Conservation (phyloP, 805 yeast genomes). For the Starmera dryadoides region DNA sequence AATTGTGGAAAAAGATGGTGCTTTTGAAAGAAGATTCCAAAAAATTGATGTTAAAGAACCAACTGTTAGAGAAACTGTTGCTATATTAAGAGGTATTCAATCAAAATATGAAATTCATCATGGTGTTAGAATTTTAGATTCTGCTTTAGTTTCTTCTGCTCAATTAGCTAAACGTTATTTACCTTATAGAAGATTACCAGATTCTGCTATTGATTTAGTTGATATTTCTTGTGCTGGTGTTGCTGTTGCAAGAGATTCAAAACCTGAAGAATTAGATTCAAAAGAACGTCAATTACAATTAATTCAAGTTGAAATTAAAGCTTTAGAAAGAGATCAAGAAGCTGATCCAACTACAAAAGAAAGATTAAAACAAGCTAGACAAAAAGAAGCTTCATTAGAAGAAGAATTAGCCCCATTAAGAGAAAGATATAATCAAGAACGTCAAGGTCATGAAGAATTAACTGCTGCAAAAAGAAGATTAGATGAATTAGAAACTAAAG, state of each 20-base stretch:
- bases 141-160: slow-evolving; percentile 91
- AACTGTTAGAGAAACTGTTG: slow-evolving; percentile 85
- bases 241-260: slow-evolving; percentile 96
- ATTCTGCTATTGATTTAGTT: slow-evolving; percentile 91
- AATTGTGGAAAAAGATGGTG: slow-evolving; percentile 93
- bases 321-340: slow-evolving; percentile 91
- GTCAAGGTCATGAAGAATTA: slow-evolving; percentile 85
- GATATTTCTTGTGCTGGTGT: slow-evolving; percentile 97
- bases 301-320: slow-evolving; percentile 92
- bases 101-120: slow-evolving; percentile 95
- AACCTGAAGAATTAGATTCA: slow-evolving; percentile 93
- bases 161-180: slow-evolving; percentile 90
- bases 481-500: slow-evolving; percentile 89
- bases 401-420: slow-evolving; percentile 82
- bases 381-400: slow-evolving; percentile 73
- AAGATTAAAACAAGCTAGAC: slow-evolving; percentile 71
- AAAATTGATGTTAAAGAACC: slow-evolving; percentile 95
- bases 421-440: slow-evolving; percentile 79
- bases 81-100: slow-evolving; percentile 93
- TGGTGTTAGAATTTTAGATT: slow-evolving; percentile 92
- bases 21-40: slow-evolving; percentile 97
- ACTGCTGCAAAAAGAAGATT: slow-evolving; percentile 83
- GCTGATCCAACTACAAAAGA: slow-evolving; percentile 80
- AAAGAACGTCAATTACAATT: slow-evolving; percentile 89
- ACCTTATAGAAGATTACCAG: slow-evolving; percentile 94